Evolutionary conservation across 257 asterid species (phyloP).

Genomic region (Nemophila menziesii): DNA sequence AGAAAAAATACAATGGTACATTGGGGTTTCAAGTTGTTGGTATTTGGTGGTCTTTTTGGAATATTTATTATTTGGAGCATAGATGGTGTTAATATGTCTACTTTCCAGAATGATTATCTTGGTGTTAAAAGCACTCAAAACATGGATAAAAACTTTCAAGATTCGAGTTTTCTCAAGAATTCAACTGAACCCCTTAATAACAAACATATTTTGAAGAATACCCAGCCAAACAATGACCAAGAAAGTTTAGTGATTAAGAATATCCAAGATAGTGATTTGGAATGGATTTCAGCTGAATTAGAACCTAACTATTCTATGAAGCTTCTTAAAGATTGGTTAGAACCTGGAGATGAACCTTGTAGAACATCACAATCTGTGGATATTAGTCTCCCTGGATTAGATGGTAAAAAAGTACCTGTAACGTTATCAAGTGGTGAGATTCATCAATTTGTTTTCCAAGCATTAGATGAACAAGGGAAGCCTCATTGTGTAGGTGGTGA

Average conservation of each 20-base stretch:
- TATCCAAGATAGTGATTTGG: slow-evolving; percentile 2
- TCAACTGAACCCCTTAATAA: slow-evolving; percentile 10
- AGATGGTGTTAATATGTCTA: slow-evolving; percentile 29
- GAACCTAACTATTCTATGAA: slow-evolving; percentile 55
- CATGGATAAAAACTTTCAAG: slow-evolving; percentile 15
- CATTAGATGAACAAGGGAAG: slow-evolving; percentile 57
- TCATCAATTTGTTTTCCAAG: slow-evolving; percentile 65
- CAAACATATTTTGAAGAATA: slow-evolving; percentile 12
- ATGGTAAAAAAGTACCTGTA: slow-evolving; percentile 24
- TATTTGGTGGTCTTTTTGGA: slow-evolving; percentile 39
- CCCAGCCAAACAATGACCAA: slow-evolving; percentile 3
- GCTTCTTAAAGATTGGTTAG: slow-evolving; percentile 43
- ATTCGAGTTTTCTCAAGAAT: slow-evolving; percentile 22
- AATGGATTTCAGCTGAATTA: slow-evolving; percentile 54
- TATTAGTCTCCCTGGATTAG: slow-evolving; percentile 37
- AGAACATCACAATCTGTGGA: slow-evolving; percentile 50
- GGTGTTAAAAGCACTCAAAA: slow-evolving; percentile 15
- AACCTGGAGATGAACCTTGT: slow-evolving; percentile 63
- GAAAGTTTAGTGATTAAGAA: not conserved
- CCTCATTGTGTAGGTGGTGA: slow-evolving; percentile 84
- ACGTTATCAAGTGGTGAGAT: slow-evolving; percentile 47
- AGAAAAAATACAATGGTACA: slow-evolving; percentile 36
- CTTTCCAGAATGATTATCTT: slow-evolving; percentile 26
- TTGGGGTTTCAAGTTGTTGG: slow-evolving; percentile 48
- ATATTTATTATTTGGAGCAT: slow-evolving; percentile 39